These are phyloP conservation scores for Pseudopediastrum boryanum DNA, from an alignment of 139 green algal species.

Conservation along the genomic window DNA sequence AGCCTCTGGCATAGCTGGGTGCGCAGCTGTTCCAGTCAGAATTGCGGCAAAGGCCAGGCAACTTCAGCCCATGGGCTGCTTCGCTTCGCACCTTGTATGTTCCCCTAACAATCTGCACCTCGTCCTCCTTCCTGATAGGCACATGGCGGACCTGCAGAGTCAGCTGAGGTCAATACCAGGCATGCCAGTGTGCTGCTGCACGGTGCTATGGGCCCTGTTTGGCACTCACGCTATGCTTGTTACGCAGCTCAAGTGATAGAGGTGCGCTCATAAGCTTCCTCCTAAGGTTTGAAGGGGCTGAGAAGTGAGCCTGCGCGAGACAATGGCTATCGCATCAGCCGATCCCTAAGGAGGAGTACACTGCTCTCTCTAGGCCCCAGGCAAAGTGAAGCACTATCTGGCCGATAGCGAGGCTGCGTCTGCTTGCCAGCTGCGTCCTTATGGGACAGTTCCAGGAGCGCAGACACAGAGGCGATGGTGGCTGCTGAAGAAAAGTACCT, in stretches of 20 bases:
- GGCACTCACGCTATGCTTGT: conserved; percentile 86
- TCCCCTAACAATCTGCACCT: conserved; percentile 95
- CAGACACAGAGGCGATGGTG: neutral
- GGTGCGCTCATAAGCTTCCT: conserved; percentile 96
- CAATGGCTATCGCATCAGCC: neutral
- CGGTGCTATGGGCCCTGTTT: neutral
- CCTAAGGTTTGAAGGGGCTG: conserved; percentile 86
- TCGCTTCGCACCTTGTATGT: conserved; percentile 89
- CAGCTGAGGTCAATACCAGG: neutral
- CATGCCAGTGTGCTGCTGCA: neutral
- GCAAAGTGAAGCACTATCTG: neutral
- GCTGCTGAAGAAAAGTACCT: conserved; percentile 64
- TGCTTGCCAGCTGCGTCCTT: neutral
- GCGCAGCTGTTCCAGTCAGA: too few relatives aligned
- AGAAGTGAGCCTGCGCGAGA: conserved; percentile 92
- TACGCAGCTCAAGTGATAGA: conserved; percentile 88
- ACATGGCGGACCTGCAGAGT: conserved; percentile 86
- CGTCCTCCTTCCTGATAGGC: conserved; percentile 98
- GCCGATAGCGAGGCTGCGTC: neutral
- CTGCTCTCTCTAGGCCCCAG: neutral
- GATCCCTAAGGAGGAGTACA: neutral
- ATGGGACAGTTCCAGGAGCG: neutral
- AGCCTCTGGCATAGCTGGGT: neutral
- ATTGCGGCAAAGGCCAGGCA: neutral
- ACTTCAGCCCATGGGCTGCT: neutral